Percentiles rank a stretch among this genome's conserved stretches.
These are phyloP conservation scores for Ascocoryne sarcoides DNA, from an alignment of 2,329 filamentous ascomycete species.

Conservation along the genomic window DNA sequence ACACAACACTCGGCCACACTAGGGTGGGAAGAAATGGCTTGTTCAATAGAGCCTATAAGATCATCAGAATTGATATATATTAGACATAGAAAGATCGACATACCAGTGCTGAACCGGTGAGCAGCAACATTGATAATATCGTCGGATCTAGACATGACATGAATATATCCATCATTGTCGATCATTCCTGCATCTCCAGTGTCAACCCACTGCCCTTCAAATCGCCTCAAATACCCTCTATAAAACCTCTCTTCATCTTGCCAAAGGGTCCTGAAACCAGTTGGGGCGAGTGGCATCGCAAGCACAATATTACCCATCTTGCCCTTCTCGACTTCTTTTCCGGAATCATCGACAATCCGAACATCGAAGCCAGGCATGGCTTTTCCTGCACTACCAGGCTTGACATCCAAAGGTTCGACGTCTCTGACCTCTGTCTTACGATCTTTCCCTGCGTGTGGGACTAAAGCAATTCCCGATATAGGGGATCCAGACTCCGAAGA, in stretches of 20 bases:
- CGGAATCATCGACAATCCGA: constrained; percentile 71
- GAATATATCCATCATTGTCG: constrained; percentile 61
- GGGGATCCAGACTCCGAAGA: constrained; percentile 62
- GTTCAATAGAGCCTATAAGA: constrained; percentile 67
- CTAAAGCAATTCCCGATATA: constrained; percentile 56
- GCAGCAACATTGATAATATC: constrained; percentile 96
- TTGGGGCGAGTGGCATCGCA: constrained; percentile 72
- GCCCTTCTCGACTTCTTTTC: constrained; percentile 59
- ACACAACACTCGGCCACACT: constrained; percentile 77
- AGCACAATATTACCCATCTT: constrained; percentile 90
- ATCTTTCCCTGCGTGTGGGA: constrained; percentile 51
- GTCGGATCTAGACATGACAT: constrained; percentile 58
- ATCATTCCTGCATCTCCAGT: constrained; percentile 87
- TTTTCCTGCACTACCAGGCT: constrained; percentile 82
- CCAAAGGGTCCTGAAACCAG: constrained; percentile 80
- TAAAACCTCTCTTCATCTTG: constrained; percentile 80
- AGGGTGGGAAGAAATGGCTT: constrained; percentile 77
- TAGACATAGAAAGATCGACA: no score
- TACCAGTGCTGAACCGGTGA: constrained; percentile 81
- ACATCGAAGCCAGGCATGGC: constrained; percentile 90
- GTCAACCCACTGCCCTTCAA: constrained; percentile 75
- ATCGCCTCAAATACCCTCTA: constrained; percentile 74
- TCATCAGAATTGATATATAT: no score
- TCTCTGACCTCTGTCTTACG: constrained; percentile 32
- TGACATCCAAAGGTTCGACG: constrained; percentile 50